A percentile compares a stretch with the other conserved stretches of the same genome.
Conservation (phyloP, 2,329 filamentous ascomycete species). For the Shiraia bambusicola region DNA sequence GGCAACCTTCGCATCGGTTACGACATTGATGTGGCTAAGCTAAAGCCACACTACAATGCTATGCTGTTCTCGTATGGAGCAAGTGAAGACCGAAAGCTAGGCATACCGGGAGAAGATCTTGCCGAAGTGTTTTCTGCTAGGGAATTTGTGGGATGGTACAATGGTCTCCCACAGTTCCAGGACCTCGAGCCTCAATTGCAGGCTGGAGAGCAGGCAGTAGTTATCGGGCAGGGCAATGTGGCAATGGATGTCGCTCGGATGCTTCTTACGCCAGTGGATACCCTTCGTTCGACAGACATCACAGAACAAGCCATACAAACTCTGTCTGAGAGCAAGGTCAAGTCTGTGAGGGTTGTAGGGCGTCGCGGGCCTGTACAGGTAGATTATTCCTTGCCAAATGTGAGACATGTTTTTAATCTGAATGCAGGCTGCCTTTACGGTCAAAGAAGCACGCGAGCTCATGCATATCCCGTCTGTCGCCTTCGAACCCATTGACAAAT, state of each 20-base stretch:
- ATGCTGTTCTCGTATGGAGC: slow-evolving; percentile 93
- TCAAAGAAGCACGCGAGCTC: slow-evolving; percentile 89
- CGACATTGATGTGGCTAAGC: slow-evolving; percentile 63
- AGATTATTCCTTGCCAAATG: slow-evolving; percentile 20
- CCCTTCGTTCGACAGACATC: slow-evolving; percentile 81
- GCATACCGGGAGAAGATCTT: slow-evolving; percentile 77
- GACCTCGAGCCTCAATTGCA: slow-evolving; percentile 71
- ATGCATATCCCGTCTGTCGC: slow-evolving; percentile 72
- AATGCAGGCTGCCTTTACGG: slow-evolving; percentile 83
- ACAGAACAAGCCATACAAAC: slow-evolving; percentile 77
- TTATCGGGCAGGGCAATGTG: slow-evolving; percentile 95
- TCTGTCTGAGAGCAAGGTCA: slow-evolving; percentile 71
- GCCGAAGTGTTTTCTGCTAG: slow-evolving; percentile 82
- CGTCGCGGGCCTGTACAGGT: slow-evolving; percentile 86
- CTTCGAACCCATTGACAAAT: slow-evolving; percentile 68
- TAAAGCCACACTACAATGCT: slow-evolving; percentile 85
- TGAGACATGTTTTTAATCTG: slow-evolving; percentile 5
- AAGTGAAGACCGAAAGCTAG: slow-evolving; percentile 75
- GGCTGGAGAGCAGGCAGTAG: slow-evolving; percentile 75
- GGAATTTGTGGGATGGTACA: slow-evolving; percentile 98
- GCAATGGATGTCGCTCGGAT: slow-evolving; percentile 91
- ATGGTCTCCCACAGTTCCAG: slow-evolving; percentile 83
- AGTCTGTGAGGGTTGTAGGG: slow-evolving; percentile 82
- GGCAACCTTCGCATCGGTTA: slow-evolving; percentile 83
- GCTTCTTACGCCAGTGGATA: slow-evolving; percentile 72